Evolutionary conservation across 2,329 filamentous ascomycete genomes (phyloP), one percentile per base, ranked within the genome.

Genomic region (Cercospora sesami): DNA sequence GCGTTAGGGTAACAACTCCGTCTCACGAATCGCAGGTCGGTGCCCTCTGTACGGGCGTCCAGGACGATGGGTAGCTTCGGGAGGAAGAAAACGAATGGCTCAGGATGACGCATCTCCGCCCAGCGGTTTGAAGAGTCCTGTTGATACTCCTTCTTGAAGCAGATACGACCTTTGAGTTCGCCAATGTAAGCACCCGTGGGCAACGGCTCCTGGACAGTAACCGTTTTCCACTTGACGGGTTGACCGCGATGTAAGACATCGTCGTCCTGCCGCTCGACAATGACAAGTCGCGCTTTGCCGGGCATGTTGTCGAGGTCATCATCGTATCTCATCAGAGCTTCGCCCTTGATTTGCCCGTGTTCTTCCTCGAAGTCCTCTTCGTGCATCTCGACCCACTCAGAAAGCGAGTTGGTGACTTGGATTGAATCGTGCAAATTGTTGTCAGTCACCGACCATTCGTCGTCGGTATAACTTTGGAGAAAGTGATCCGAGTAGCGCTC

Each of bases 1-100:
- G 95, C 88, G 76, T 98, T 99, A 1, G 95, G 92, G 69, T 87
- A 89, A 81, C 95, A 99, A 75, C 95, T 98, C 72, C 94, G 88
- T 66, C 95, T 89, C n/a, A 96, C 89, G 77, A 95, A 97, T 55
- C 95, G 91, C 66, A 95, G 89, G 39, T 89, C 83, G 4, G 92
- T 97, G 23, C 94, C 95, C 81, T 96, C 93, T 77, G 87, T 88
- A 68, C 95, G 87, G 9, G 94, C 95, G 79, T 97, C 95, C 75
- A 99, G 95, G 80, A 94, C 97, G 12, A 99, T 86, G 0, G 94
- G 94, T 8, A 98, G 87, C 67, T 90, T 86, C 0, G 93, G 92
- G 75, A 96, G 94, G 79, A 98, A 84, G 78, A 85, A 85, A 59
- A 85, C 83, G 71, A 85, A 85, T 4, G 83, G 83, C 72, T 84